These are phyloP conservation scores for Wakefieldia striispora DNA, from an alignment of 768 basidiomycete species.

Conservation along the genomic window DNA sequence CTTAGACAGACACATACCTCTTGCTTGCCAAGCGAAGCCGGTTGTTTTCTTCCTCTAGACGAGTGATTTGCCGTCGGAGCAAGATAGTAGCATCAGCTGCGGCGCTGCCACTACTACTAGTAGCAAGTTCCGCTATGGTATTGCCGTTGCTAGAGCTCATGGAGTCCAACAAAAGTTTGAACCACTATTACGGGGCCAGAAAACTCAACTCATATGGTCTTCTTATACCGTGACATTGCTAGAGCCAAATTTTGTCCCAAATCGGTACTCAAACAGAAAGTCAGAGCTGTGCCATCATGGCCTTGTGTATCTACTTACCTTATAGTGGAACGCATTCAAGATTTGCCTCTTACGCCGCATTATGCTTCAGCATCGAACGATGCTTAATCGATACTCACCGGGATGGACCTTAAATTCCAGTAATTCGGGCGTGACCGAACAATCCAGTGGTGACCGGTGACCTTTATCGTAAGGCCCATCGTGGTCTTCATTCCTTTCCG, in stretches of 20 bases:
- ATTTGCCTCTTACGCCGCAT: no score
- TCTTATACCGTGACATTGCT: no score
- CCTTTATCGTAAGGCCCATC: constrained; percentile 67
- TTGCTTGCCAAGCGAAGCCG: background rate
- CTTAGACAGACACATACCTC: background rate
- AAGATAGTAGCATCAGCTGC: background rate
- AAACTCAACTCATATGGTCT: background rate
- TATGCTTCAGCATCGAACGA: constrained; percentile 18
- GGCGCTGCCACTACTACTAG: background rate
- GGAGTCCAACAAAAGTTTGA: background rate
- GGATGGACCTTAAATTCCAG: constrained; percentile 63
- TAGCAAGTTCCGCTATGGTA: background rate
- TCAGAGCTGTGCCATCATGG: no score
- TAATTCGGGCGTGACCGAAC: constrained; percentile 48
- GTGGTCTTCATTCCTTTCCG: constrained; percentile 32
- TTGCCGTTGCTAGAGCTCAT: background rate
- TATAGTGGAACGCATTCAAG: no score
- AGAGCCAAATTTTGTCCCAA: no score
- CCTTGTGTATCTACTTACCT: no score
- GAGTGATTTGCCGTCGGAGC: background rate
- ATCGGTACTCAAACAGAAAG: no score
- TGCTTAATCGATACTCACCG: constrained; percentile 14
- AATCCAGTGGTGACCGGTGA: constrained; percentile 68
- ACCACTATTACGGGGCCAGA: no score
- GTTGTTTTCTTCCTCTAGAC: background rate